These are phyloP conservation scores for Sequoiadendron giganteum DNA, from an alignment of 75 land plant genomes.

Conservation along the genomic window DNA sequence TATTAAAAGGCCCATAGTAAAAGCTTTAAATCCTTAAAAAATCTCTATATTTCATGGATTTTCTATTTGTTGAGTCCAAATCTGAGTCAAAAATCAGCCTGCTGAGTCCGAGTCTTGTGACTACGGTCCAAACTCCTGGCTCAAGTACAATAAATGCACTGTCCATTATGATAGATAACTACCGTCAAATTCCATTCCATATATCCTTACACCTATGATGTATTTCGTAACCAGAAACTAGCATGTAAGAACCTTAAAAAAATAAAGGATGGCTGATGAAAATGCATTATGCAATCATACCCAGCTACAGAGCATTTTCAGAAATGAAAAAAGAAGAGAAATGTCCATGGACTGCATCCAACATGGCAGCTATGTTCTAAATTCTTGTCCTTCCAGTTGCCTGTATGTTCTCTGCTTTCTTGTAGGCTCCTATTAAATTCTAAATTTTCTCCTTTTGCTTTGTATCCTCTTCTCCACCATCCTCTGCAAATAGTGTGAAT, in stretches of 20 bases:
- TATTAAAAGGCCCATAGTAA: too few relatives aligned
- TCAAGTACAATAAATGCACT: neutral
- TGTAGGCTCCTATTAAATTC: neutral
- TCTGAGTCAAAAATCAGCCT: too few relatives aligned
- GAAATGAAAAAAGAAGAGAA: neutral
- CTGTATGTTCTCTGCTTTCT: neutral
- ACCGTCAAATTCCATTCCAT: neutral
- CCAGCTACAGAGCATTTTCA: neutral
- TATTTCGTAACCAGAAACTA: neutral
- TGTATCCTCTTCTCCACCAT: neutral
- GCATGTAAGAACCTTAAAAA: neutral
- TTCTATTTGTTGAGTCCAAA: too few relatives aligned
- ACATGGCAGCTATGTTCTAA: neutral
- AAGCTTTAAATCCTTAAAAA: too few relatives aligned
- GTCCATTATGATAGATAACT: neutral
- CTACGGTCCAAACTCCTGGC: too few relatives aligned
- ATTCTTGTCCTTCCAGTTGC: neutral
- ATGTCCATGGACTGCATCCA: neutral
- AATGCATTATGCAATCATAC: neutral
- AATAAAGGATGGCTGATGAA: neutral
- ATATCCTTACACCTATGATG: neutral
- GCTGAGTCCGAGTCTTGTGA: too few relatives aligned
- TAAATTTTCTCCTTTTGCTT: neutral
- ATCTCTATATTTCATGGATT: too few relatives aligned
- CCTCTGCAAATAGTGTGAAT: neutral